Evolutionary conservation across 2,329 filamentous ascomycete genomes (phyloP), one percentile per base, ranked within the genome.

Genomic region (Fusarium compactum): DNA sequence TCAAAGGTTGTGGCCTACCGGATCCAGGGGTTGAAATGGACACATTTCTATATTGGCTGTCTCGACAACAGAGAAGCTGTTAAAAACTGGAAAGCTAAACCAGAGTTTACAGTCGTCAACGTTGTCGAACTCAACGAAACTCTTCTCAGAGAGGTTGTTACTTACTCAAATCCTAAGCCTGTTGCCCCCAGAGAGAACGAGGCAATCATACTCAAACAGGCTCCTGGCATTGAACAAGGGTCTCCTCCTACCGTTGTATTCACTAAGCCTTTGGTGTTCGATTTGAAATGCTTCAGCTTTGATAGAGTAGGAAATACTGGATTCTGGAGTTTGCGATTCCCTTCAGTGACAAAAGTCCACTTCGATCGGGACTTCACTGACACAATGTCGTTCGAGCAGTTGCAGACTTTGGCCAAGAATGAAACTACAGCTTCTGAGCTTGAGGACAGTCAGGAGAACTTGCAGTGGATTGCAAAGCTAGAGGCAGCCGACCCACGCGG

Each of bases 21-120:
- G 7, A 78, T 90, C 5, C 82, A 83, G 8, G 83, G 85, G 20
- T 75, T 92, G 45, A 85, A 86, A 57, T 97, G 91, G 91, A 97
- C 93, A 5, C 89, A 92, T 53, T 97, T 97, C 75, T 90, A 92
- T 74, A 80, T 97, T 18, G 94, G 90, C 2, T 97, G 93, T 77
- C 82, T 95, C 11, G 82, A 86, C 24, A 96, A 96, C 73, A 89
- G 88, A 71, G 83, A 87, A 8, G 85, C 86, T 16, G 86, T 90
- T 0, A 76, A 82, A 29, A 82, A 85, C 9, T 85, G 82, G 69
- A 78, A 81, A 4, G 82, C 80, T 6, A 85, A 78, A 54, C 91
- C 92, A 1, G 80, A 78, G 2, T 95, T 93, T 76, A 87, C 86
- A 24, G 80, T 96, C 5, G 85, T 95, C 32, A 91, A 90, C 58